phyloP scores from a whole-genome alignment of 805 yeast species.

The Teunomyces atbi region DNA sequence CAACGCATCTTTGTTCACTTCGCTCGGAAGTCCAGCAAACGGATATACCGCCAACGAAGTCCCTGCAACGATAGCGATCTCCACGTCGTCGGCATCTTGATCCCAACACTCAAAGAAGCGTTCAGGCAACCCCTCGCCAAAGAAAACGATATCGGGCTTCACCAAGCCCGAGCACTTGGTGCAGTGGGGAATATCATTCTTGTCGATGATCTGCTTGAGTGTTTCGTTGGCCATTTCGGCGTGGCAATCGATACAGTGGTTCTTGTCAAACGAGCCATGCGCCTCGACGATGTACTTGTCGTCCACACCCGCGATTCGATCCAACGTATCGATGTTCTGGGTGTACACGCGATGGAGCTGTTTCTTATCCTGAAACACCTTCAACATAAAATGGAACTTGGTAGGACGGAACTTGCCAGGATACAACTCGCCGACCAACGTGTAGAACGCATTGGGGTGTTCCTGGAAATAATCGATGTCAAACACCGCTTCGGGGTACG shows the following conservation, averaged over 20 bases:
- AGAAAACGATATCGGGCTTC: conserved; percentile 92
- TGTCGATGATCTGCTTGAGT: conserved; percentile 41
- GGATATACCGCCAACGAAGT: conserved; percentile 89
- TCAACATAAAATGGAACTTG: conserved; percentile 71
- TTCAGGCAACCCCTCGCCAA: conserved; percentile 83
- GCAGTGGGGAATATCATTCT: conserved; percentile 53
- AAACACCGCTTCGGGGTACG: conserved; percentile 94
- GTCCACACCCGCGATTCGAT: conserved; percentile 75
- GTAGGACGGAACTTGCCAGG: conserved; percentile 90
- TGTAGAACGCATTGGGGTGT: conserved; percentile 80
- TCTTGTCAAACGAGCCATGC: conserved; percentile 87
- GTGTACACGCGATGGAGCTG: conserved; percentile 73
- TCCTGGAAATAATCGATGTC: conserved; percentile 78
- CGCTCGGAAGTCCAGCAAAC: conserved; percentile 79
- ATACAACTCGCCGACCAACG: conserved; percentile 77
- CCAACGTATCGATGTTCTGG: conserved; percentile 92
- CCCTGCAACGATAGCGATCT: conserved; percentile 85
- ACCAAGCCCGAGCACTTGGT: conserved; percentile 67
- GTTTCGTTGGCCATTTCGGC: conserved; percentile 48
- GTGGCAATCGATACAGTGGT: conserved; percentile 79
- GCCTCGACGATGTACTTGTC: conserved; percentile 77
- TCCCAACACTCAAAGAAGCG: conserved; percentile 72
- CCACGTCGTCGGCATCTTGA: conserved; percentile 48
- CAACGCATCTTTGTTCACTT: conserved; percentile 44
- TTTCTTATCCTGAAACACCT: conserved; percentile 61